Evolutionary conservation across 2,329 filamentous ascomycete genomes (phyloP), one percentile per base, ranked within the genome.

Genomic region (Penicillium expansum): DNA sequence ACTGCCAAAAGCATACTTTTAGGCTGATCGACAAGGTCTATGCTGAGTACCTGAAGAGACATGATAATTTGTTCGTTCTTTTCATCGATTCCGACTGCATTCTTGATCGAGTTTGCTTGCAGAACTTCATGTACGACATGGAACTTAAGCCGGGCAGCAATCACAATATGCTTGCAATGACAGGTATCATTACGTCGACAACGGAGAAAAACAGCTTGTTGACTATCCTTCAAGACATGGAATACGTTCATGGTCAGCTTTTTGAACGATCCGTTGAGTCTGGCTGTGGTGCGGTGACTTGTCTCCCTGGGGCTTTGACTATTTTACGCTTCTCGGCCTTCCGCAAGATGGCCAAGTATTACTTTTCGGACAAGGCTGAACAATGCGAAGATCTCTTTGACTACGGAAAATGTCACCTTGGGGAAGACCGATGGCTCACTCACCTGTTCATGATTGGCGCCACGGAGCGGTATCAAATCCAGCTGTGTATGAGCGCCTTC

Each of bases 51-150:
- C 80, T 96, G 52, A 89, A 88, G 74, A 83, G 86, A 47, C 91
- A 96, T 70, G 93, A 97, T 75, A 91, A 97, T 67, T 79, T 97
- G 0, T 97, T 97, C 72, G 88, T 97, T 52, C 83, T 97, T 11
- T 97, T 97, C 76, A 97, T 97, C 71, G 93, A 97, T 77, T 97
- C 92, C 0, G 93, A 97, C 72, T 97, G 94, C 75, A 94, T 97
- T 60, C 80, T 97, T 48, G 93, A 97, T 77, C 85, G 86, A 57
- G 86, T 92, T 39, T 97, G 93, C 72, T 84, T 97, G 58, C 93
- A 97, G 72, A 97, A 97, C 74, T 97, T 97, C 76, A 90, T 97
- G 78, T 97, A 94, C 75, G 93, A 97, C 72, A 97, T 97, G 94
- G 92, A 97, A 75, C 81, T 97, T 59, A 96, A 93, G 74, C 93